A percentile compares a stretch with the other conserved stretches of the same genome.
Conservation (phyloP, 2,329 filamentous ascomycete species). For the Plenodomus biglobosus region DNA sequence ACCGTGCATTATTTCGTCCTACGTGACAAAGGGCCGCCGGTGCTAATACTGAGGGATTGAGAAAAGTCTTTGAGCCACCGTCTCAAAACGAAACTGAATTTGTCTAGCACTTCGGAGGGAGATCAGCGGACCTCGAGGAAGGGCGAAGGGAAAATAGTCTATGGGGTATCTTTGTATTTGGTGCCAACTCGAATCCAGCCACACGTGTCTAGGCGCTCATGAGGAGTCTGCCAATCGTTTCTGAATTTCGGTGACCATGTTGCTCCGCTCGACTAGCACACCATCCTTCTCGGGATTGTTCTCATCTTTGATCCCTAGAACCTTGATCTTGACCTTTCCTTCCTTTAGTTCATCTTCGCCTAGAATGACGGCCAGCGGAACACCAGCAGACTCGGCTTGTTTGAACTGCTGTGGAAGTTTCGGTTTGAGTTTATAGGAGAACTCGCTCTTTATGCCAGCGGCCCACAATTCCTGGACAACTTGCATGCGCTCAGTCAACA, state of each 20-base stretch:
- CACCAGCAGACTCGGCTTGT: slow-evolving; percentile 74
- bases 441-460: slow-evolving; percentile 89
- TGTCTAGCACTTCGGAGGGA: not conserved
- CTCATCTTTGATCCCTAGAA: slow-evolving; percentile 70
- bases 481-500: slow-evolving; percentile 81
- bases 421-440: slow-evolving; percentile 85
- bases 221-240: slow-evolving; percentile 47
- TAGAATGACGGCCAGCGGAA: slow-evolving; percentile 85
- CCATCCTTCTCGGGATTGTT: slow-evolving; percentile 91
- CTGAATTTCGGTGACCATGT: slow-evolving; percentile 66
- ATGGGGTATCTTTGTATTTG: slow-evolving; percentile 3
- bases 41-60: too few species aligned
- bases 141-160: not conserved
- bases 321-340: slow-evolving; percentile 87
- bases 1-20: too few species aligned
- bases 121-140: not conserved
- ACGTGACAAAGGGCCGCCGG: too few species aligned
- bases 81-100: not conserved
- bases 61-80: not conserved
- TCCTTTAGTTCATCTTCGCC: slow-evolving; percentile 85
- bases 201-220: not conserved
- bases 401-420: slow-evolving; percentile 91
- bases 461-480: slow-evolving; percentile 79
- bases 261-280: slow-evolving; percentile 66
- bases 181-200: not conserved